Percentiles rank a stretch among this genome's conserved stretches.
These are phyloP conservation scores for Extremus antarcticus DNA, from an alignment of 495 filamentous ascomycete genomes.

Conservation along the genomic window DNA sequence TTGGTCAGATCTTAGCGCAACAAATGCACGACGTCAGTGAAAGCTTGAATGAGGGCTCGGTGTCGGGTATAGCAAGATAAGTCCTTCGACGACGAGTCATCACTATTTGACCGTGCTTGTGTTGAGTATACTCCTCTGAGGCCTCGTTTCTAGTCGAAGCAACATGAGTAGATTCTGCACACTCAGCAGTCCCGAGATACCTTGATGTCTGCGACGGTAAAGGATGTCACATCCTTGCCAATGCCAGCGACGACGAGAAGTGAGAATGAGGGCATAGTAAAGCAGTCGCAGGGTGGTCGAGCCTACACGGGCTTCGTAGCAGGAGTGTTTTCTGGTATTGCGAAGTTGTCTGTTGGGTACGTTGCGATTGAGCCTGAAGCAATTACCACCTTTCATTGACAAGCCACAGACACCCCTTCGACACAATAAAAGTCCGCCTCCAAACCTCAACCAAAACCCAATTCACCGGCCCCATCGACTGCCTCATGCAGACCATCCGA, in stretches of 20 bases:
- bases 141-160: not conserved
- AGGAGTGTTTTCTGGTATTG: constrained; percentile 84
- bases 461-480: constrained; percentile 81
- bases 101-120: no score
- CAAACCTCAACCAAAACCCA: constrained; percentile 70
- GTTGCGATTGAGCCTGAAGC: not conserved
- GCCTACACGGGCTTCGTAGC: constrained; percentile 90
- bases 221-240: constrained; percentile 6
- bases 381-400: constrained; percentile 23
- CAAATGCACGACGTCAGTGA: not conserved
- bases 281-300: constrained; percentile 7
- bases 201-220: constrained; percentile 9
- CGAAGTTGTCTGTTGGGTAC: constrained; percentile 69
- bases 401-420: constrained; percentile 63
- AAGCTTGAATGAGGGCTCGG: no score
- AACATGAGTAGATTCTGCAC: not conserved
- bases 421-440: constrained; percentile 90
- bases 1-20: no score
- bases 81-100: no score
- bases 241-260: not conserved
- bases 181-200: not conserved
- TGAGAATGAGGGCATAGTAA: not conserved
- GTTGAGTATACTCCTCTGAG: no score
- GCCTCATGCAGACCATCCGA: constrained; percentile 65
- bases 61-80: no score